Conservation (phyloP, 2,329 filamentous ascomycete genomes). For the Fusarium bactridioides region DNA sequence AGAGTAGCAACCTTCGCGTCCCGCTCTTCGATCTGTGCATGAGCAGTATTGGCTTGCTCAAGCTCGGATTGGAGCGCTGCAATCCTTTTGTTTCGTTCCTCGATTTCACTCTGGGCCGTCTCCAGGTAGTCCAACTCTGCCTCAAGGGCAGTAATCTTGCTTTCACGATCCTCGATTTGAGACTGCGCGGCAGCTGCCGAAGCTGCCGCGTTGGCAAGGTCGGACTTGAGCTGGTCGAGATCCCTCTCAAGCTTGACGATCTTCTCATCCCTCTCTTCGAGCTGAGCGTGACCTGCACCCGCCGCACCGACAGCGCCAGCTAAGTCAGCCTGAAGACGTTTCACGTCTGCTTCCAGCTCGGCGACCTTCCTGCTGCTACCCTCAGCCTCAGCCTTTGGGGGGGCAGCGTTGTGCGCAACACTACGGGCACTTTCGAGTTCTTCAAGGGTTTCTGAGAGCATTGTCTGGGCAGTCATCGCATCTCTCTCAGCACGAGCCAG, state of each 20-base stretch:
- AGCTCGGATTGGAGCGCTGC: constrained; percentile 45
- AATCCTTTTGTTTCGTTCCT: constrained; percentile 30
- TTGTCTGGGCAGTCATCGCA: constrained; percentile 52
- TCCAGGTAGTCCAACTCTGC: constrained; percentile 27
- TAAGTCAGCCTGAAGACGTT: constrained; percentile 43
- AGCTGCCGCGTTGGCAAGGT: constrained; percentile 25
- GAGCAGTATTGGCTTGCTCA: constrained; percentile 30
- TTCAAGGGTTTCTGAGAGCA: constrained; percentile 57
- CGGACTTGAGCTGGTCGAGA: constrained; percentile 25
- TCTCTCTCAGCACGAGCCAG: constrained; percentile 51
- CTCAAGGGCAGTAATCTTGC: constrained; percentile 31
- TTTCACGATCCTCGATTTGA: constrained; percentile 36
- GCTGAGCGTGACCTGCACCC: constrained; percentile 36
- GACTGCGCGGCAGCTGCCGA: constrained; percentile 15
- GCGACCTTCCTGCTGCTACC: constrained; percentile 49
- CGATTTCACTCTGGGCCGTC: constrained; percentile 25
- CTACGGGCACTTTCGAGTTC: constrained; percentile 54
- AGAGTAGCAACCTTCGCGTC: constrained; percentile 25
- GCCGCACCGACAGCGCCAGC: constrained; percentile 35
- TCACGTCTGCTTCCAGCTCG: constrained; percentile 50
- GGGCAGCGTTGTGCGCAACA: constrained; percentile 34
- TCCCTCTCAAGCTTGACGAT: constrained; percentile 51
- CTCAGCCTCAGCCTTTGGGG: constrained; percentile 35
- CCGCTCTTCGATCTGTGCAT: constrained; percentile 18
- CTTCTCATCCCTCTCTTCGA: constrained; percentile 49